A percentile compares a stretch with the other conserved stretches of the same genome.
Evolutionary conservation across 2,329 filamentous ascomycete species (phyloP).

Genomic region (Cladosporium oxysporum): DNA sequence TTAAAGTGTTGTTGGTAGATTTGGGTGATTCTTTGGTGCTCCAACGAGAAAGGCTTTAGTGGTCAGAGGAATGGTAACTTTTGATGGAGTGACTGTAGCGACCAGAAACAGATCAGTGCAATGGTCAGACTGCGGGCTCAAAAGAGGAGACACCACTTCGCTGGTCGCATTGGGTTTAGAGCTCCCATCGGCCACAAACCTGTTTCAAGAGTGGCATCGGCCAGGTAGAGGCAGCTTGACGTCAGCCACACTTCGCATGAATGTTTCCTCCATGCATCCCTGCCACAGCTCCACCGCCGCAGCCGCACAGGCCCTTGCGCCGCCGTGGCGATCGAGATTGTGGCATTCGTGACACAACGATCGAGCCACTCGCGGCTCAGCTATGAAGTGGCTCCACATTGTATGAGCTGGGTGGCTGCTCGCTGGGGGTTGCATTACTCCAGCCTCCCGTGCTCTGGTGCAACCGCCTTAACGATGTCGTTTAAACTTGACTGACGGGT

Average conservation of each 20-base stretch:
- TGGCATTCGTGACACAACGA: conserved; percentile 11
- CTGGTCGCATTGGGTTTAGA: conserved; percentile 16
- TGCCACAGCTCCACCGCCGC: conserved; percentile 14
- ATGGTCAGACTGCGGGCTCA: conserved; percentile 10
- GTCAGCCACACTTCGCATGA: conserved; percentile 6
- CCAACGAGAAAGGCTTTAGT: conserved; percentile 1
- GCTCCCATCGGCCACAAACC: conserved; percentile 9
- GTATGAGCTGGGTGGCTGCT: not conserved
- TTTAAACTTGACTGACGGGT: not conserved
- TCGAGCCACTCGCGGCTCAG: conserved; percentile 19
- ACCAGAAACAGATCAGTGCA: conserved; percentile 9
- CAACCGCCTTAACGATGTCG: not conserved
- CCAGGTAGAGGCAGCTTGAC: conserved; percentile 9
- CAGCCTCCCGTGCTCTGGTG: not conserved
- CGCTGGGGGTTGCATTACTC: conserved; percentile 1
- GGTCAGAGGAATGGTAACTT: conserved; percentile 4
- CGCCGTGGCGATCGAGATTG: conserved; percentile 7
- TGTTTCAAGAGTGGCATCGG: conserved; percentile 15
- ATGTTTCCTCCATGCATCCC: not conserved
- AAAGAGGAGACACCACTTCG: conserved; percentile 15
- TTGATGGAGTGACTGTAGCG: not conserved
- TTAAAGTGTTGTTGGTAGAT: not conserved
- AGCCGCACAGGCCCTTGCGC: not conserved
- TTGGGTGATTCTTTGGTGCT: not conserved
- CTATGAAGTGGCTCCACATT: not conserved